phyloP scores from a whole-genome alignment of 495 filamentous ascomycete species.

The Tirmania nivea region DNA sequence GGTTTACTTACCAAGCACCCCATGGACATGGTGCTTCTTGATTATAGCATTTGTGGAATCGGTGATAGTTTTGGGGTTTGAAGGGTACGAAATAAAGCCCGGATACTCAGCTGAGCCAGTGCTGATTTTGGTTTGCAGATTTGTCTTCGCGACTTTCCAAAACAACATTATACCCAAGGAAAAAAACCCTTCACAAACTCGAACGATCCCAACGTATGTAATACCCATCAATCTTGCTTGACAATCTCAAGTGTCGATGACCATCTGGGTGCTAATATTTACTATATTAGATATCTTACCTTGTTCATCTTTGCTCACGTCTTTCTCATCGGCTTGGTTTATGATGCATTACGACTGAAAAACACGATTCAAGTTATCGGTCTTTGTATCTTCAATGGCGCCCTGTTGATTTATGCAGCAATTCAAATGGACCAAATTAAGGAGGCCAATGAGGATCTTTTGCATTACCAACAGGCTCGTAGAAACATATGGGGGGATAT shows the following conservation, averaged over 20 bases:
- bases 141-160: constrained; percentile 50
- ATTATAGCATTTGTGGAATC: constrained; percentile 53
- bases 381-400: constrained; percentile 74
- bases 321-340: constrained; percentile 72
- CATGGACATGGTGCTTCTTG: constrained; percentile 79
- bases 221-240: neutral
- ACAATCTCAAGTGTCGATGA: neutral
- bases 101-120: neutral
- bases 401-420: constrained; percentile 72
- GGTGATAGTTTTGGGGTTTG: constrained; percentile 53
- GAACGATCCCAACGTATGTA: constrained; percentile 22
- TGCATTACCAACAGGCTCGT: constrained; percentile 17
- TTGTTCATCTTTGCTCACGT: constrained; percentile 95
- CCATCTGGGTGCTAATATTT: constrained; percentile 27
- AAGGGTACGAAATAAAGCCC: constrained; percentile 43
- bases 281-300: constrained; percentile 73
- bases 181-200: constrained; percentile 9
- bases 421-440: constrained; percentile 79
- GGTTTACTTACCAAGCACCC: constrained; percentile 47
- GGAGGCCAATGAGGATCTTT: constrained; percentile 37
- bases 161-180: constrained; percentile 24
- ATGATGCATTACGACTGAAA: constrained; percentile 79
- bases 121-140: constrained; percentile 28
- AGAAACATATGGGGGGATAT: constrained; percentile 39
- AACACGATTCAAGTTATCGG: constrained; percentile 99